Evolutionary conservation across 345 rosid genomes (phyloP), one percentile per base, ranked within the genome.

Genomic region (Erysimum cheiranthoides): DNA sequence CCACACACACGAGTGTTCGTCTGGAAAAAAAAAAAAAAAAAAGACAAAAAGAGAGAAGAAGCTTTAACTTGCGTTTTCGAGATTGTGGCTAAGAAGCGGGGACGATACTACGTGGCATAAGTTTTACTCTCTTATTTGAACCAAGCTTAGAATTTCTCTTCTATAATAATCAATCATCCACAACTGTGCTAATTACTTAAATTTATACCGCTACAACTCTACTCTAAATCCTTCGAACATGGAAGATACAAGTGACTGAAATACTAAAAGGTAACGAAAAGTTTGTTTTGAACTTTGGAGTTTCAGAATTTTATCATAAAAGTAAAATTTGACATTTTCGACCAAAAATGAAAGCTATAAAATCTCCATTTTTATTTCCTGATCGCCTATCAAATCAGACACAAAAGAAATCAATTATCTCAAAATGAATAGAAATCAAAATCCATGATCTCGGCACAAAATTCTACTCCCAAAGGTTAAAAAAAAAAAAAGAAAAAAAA

Each of bases 1-100:
- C 80, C 73, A 68, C 73, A 76, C 70, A 69, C 65, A 59, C 53
- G 30, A 61, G 53, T 58, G 67, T 66, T 46, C 72, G 27, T 27
- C 60, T 43, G 56, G 1, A 3, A 53, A 32, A 65, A 12, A 16
- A 31, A 12, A 16, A 31, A 31, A 31, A 31, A 31, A 4, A 32
- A 32, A 32, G 6, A 32, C 4, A 32, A 49, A 52, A 36, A 52
- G 52, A 52, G 52, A 52, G 39, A 8, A 30, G 13, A 56, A 66
- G 58, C 30, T 54, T 73, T 28, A 31, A 40, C 8, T 46, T 6
- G 30, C n/a, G 45, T 13, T 25, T 36, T 67, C 49, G 27, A 52
- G 38, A 9, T 42, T 69, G 73, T 56, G 51, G 58, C 59, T 65
- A 30, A 16, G 46, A 45, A 35, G 28, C 17, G 28, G 30, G 21